These are phyloP conservation scores for Desmodesmus armatus DNA, from an alignment of 139 green algal genomes.

Conservation along the genomic window DNA sequence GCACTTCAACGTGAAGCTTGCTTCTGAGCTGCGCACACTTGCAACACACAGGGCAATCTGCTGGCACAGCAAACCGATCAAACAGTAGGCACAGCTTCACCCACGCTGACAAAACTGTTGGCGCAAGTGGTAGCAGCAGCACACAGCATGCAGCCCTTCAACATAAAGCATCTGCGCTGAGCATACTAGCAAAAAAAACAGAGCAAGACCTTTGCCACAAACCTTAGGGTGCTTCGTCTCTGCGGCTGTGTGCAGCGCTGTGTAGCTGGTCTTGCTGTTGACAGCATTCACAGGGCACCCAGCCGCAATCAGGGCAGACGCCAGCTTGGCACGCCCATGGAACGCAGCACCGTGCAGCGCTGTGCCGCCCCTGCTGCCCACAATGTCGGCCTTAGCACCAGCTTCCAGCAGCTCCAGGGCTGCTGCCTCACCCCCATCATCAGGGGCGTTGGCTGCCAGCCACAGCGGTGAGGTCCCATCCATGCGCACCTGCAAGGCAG, in stretches of 20 bases:
- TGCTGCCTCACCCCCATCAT: conserved; percentile 28
- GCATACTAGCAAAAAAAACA: background rate
- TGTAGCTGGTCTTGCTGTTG: conserved; percentile 44
- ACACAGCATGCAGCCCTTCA: background rate
- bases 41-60: too few relatives aligned
- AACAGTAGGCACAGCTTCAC: too few relatives aligned
- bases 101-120: too few relatives aligned
- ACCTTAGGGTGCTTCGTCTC: conserved; percentile 44
- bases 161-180: background rate
- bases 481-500: too few relatives aligned
- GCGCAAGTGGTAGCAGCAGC: too few relatives aligned
- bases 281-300: conserved; percentile 40
- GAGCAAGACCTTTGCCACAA: background rate
- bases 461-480: conserved; percentile 39
- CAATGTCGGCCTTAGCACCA: conserved; percentile 31
- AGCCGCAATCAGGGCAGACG: background rate
- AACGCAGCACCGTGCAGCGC: conserved; percentile 39
- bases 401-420: conserved; percentile 21
- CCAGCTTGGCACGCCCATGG: conserved; percentile 28
- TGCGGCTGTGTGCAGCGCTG: conserved; percentile 37
- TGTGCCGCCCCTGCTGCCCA: conserved; percentile 12
- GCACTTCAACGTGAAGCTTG: too few relatives aligned
- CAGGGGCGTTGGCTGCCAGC: conserved; percentile 33
- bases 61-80: too few relatives aligned
- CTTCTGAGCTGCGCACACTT: too few relatives aligned